These are phyloP conservation scores for Mucor mucedo DNA, from an alignment of 371 early-diverging fungal genomes.

Conservation along the genomic window DNA sequence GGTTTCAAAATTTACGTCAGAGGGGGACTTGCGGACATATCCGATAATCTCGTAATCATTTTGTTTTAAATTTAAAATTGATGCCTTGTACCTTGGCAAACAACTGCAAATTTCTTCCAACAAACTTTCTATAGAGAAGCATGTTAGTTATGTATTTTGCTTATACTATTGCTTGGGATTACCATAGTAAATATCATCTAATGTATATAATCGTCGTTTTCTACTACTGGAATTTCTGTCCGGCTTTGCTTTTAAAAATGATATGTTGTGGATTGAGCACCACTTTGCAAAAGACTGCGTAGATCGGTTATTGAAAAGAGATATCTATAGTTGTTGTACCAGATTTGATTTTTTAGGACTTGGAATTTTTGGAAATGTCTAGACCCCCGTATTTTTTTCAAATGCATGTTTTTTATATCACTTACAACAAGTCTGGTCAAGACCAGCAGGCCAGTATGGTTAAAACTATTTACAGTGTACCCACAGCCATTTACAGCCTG, in stretches of 20 bases:
- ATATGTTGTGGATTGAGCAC: constrained; percentile 13
- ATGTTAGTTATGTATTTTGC: constrained; percentile 23
- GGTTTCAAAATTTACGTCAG: constrained; percentile 8
- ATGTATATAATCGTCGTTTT: constrained; percentile 26
- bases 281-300: constrained; percentile 18
- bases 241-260: constrained; percentile 26
- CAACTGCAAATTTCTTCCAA: constrained; percentile 12
- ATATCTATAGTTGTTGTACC: constrained; percentile 15
- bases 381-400: no score
- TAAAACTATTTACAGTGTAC: no score
- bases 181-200: constrained; percentile 27
- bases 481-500: no score
- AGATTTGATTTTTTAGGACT: constrained; percentile 12
- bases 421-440: no score
- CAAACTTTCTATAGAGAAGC: constrained; percentile 17
- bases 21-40: constrained; percentile 17
- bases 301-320: constrained; percentile 14
- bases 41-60: constrained; percentile 21
- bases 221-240: constrained; percentile 27
- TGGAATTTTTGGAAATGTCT: no score
- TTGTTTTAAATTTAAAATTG: constrained; percentile 18
- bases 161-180: constrained; percentile 27
- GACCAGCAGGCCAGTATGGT: no score
- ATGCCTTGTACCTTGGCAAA: constrained; percentile 16
- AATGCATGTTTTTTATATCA: no score